Evolutionary conservation across 768 basidiomycete genomes (phyloP), one percentile per base, ranked within the genome.

Genomic region (Hygrophorus pudorinus): DNA sequence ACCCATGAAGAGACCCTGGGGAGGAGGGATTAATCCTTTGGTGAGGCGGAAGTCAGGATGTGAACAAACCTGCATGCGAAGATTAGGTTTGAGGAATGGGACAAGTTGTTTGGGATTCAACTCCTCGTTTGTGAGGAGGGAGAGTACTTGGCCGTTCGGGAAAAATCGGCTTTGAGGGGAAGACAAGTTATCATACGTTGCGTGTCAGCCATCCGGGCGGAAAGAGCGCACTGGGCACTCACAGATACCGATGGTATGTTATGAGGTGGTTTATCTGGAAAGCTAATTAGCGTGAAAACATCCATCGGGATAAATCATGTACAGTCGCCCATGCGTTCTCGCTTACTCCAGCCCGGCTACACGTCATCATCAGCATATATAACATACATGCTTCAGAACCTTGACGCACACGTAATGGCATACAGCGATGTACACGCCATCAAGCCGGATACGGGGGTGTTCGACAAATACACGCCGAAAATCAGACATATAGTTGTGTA

Each of bases 181-280:
- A 13, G 28, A 40, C 8, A 24, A 30, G 24, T 20, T 43, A n/a
- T 38, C 12, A 45, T 7, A 27, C 17, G n/a, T 28, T 17, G 21
- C 11, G 21, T 18, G 20, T 14, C 4, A 11, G 18, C 14, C 9
- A 33, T 9, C 5, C n/a, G 30, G 6, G 3, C 9, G 24, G 17
- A 41, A 2, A 18, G 46, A 39, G 16, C 4, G 34, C 34, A 20
- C 33, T 12, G 17, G 29, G 5, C 6, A 53, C 82, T 61, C 51
- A 86, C 80, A 96, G 71, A 60, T 89, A 94, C 27, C 92, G 86
- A 56, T 93, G 87, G 60, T 94, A 96, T 4, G 89, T 93, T 55
- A 96, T 77, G 46, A 92, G 70, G 55, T 94, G 89, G 56, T 66
- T 85, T 47, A 87, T 69, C 87, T 88, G 54, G 17, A 46, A 5